Conservation (phyloP, 2,329 filamentous ascomycete species). For the Ceratocystis papillata region DNA sequence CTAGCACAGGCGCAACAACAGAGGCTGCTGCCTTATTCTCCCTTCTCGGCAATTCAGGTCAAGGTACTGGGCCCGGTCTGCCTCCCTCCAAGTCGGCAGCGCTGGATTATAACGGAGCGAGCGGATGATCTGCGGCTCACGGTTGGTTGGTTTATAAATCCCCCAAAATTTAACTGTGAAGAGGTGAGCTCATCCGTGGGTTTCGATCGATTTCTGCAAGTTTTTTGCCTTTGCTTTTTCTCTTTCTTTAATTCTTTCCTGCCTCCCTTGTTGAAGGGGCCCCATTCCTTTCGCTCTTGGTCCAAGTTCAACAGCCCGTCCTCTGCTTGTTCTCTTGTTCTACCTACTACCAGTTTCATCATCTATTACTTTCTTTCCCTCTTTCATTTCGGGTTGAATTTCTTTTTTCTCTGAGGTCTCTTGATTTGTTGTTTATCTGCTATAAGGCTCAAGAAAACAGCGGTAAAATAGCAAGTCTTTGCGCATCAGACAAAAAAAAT, state of each 20-base stretch:
- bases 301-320: background rate
- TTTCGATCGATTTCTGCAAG: slow-evolving; percentile 18
- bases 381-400: background rate
- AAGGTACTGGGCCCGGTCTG: background rate
- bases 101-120: background rate
- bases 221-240: slow-evolving; percentile 10
- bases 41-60: background rate
- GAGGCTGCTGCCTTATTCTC: background rate
- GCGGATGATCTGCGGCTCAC: background rate
- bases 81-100: too few species aligned
- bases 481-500: background rate
- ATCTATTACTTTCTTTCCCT: too few species aligned
- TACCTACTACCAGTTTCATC: too few species aligned
- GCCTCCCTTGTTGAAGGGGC: background rate
- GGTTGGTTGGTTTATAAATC: background rate
- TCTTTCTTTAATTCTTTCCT: slow-evolving; percentile 10
- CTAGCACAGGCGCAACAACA: background rate
- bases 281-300: slow-evolving; percentile 4
- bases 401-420: background rate
- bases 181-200: slow-evolving; percentile 20
- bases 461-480: background rate
- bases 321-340: slow-evolving; percentile 1
- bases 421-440: background rate
- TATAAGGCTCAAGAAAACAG: background rate
- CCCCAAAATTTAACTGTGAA: slow-evolving; percentile 7